phyloP scores from a whole-genome alignment of 179 eudicot genomes.

The Spergularia azorica region DNA sequence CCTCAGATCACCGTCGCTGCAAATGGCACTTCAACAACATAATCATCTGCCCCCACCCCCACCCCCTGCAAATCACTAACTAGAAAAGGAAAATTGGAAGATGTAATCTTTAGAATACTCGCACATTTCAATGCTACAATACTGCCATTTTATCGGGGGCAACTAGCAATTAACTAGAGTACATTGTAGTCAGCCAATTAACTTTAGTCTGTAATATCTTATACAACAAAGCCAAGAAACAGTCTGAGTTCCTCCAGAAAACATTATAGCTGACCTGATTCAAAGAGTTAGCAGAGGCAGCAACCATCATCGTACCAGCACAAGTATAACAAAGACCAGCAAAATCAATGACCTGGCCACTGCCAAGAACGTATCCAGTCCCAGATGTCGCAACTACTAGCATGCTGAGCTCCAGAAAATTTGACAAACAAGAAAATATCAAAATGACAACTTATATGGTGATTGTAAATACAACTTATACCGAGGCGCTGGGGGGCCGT shows the following conservation, averaged over 20 bases:
- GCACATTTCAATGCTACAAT: too few species aligned
- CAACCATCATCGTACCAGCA: slow-evolving; percentile 99
- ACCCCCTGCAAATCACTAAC: neutral
- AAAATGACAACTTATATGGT: neutral
- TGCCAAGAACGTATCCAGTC: slow-evolving; percentile 91
- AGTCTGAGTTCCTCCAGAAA: neutral
- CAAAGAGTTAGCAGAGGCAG: slow-evolving; percentile 87
- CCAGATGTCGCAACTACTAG: slow-evolving; percentile 96
- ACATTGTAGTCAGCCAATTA: too few species aligned
- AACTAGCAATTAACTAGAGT: too few species aligned
- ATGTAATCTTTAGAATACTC: too few species aligned
- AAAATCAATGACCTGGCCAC: slow-evolving; percentile 79
- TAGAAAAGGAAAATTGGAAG: neutral
- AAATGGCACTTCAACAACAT: slow-evolving; percentile 5
- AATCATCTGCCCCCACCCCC: neutral
- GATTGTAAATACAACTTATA: neutral
- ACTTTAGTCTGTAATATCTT: too few species aligned
- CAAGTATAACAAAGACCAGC: slow-evolving; percentile 91
- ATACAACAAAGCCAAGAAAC: neutral
- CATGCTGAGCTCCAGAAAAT: slow-evolving; percentile 54
- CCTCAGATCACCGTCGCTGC: neutral
- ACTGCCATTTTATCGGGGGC: too few species aligned
- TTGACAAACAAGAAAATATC: neutral
- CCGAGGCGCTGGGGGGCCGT: too few species aligned
- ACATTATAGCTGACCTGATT: slow-evolving; percentile 68